Evolutionary conservation across 768 basidiomycete genomes (phyloP), one percentile per base, ranked within the genome.

Genomic region (Lepiota venenata): DNA sequence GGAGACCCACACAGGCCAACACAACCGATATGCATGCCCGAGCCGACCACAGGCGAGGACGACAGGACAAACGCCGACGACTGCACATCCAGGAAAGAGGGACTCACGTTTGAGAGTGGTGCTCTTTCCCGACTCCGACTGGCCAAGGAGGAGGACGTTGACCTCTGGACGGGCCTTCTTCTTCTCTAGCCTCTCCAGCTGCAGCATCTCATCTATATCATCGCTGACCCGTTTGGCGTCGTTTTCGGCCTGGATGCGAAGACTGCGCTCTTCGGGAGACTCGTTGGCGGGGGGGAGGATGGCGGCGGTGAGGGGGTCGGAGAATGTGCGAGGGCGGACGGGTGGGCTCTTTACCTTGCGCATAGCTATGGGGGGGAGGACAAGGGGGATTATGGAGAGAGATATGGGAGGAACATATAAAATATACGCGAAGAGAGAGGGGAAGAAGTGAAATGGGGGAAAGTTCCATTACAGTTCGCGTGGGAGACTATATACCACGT

Each of bases 61-160:
- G 10, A 43, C 35, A 55, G 22, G 46, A 37, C 18, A 18, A 57
- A 52, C 54, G 38, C 54, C 50, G 41, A 40, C 41, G 47, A 47
- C 37, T 47, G 40, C 35, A 54, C 15, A 40, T 35, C 27, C 32
- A 38, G 40, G 50, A 22, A 47, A 35, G 37, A 50, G 44, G 53
- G 47, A 84, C 89, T 82, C 76, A 91, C 90, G 90, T 74, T 91
- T 91, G 62, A 92, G 76, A 7, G 89, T 90, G 8, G 91, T 93
- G 65, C 87, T 90, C 76, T 92, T 93, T 38, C 90, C 91, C 63
- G 88, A 91, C 77, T 92, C 90, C 57, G 90, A 91, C 78, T 93
- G 91, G 48, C 91, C 91, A 39, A 93, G 82, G 57, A 93, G 76
- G 51, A 93, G 74, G 49, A 93, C 81, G 64, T 85, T 86, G 68